These are phyloP conservation scores for Umbelopsis vinacea DNA, from an alignment of 192 early-diverging fungal genomes.

Conservation along the genomic window DNA sequence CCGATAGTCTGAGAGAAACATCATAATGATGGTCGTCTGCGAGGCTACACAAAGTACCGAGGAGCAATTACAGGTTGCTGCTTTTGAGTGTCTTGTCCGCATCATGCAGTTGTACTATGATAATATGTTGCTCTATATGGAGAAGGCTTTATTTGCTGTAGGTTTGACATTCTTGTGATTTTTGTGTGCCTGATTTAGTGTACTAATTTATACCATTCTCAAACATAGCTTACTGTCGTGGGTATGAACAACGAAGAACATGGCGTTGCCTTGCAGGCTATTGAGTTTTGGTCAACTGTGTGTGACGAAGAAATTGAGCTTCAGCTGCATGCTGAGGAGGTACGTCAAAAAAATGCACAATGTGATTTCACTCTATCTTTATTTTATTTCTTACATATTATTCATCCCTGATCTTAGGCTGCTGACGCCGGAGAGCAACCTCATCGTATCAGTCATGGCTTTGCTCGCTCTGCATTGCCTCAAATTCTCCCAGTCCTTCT, in stretches of 20 bases:
- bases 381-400: not conserved
- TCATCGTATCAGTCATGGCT: conserved; percentile 64
- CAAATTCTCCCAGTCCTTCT: conserved; percentile 88
- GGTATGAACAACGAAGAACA: conserved; percentile 92
- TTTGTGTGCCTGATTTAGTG: not conserved
- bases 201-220: conserved; percentile 14
- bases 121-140: conserved; percentile 96
- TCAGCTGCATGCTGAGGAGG: conserved; percentile 61
- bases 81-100: conserved; percentile 96
- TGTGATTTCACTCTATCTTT: not conserved
- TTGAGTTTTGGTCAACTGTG: conserved; percentile 99
- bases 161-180: conserved; percentile 30
- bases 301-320: conserved; percentile 94
- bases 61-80: conserved; percentile 78
- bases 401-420: conserved; percentile 36
- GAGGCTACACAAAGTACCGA: conserved; percentile 87
- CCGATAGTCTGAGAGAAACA: conserved; percentile 86
- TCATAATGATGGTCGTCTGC: conserved; percentile 98
- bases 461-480: conserved; percentile 77
- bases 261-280: conserved; percentile 92
- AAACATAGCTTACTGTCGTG: conserved; percentile 75
- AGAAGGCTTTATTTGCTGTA: conserved; percentile 92
- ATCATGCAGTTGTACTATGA: conserved; percentile 98
- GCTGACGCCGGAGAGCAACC: conserved; percentile 51
- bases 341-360: not conserved